phyloP scores from a whole-genome alignment of 306 rosid species.

The Styphnolobium japonicum region DNA sequence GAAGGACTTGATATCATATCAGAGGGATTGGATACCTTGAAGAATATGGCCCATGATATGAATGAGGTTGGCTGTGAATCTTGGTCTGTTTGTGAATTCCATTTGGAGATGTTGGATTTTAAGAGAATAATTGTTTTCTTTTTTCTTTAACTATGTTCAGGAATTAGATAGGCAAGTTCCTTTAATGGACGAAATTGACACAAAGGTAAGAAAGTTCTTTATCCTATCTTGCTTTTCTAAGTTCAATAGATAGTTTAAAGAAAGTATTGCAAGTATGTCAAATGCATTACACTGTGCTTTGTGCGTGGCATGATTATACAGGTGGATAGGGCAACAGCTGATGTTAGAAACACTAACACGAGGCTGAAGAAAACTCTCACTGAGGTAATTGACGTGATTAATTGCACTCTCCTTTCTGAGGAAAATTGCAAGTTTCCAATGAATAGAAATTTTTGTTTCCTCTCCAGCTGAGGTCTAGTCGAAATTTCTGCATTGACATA shows the following conservation, averaged over 20 bases:
- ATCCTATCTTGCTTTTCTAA: background rate
- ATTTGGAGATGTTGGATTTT: background rate
- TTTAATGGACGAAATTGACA: slow-evolving; percentile 75
- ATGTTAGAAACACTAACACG: slow-evolving; percentile 59
- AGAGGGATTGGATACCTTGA: slow-evolving; percentile 79
- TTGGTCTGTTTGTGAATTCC: background rate
- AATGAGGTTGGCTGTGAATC: slow-evolving; percentile 64
- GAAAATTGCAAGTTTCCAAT: slow-evolving; percentile 2
- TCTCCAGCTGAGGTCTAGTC: slow-evolving; percentile 77
- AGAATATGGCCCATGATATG: slow-evolving; percentile 78
- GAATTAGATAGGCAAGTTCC: slow-evolving; percentile 92
- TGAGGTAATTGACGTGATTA: slow-evolving; percentile 48
- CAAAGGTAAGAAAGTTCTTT: slow-evolving; percentile 50
- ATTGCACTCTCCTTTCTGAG: background rate
- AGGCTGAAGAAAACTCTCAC: slow-evolving; percentile 71
- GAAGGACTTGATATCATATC: slow-evolving; percentile 89
- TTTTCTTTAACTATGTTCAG: slow-evolving; percentile 44
- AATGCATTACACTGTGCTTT: slow-evolving; percentile 10
- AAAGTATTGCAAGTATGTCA: background rate
- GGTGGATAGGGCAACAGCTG: slow-evolving; percentile 71
- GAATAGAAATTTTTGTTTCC: slow-evolving; percentile 24
- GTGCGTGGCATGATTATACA: slow-evolving; percentile 31
- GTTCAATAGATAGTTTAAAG: background rate
- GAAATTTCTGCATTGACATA: slow-evolving; percentile 87
- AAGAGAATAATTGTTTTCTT: slow-evolving; percentile 17